Conservation (phyloP, 2,329 filamentous ascomycete genomes). For the Tolypocladium tropicale region DNA sequence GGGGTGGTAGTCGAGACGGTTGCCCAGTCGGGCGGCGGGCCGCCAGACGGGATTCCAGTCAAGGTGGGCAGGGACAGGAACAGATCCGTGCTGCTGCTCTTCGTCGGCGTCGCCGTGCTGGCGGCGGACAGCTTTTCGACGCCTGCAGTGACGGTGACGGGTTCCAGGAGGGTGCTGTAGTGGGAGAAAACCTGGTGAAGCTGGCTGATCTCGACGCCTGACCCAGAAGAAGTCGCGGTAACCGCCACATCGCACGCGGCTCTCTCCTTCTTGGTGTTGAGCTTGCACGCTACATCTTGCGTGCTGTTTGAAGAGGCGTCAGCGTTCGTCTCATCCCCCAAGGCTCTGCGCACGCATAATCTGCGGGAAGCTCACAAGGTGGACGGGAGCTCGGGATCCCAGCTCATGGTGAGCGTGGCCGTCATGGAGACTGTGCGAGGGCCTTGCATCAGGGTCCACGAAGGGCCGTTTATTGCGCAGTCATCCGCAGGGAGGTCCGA, state of each 20-base stretch:
- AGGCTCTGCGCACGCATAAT: not conserved
- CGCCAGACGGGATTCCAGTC: not conserved
- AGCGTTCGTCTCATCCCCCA: not conserved
- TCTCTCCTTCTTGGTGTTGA: not conserved
- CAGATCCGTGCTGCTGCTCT: not conserved
- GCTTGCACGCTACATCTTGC: not conserved
- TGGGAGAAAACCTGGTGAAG: rapidly evolving
- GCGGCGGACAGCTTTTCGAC: not conserved
- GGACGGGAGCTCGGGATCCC: no score
- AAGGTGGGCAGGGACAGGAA: not conserved
- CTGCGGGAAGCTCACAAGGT: not conserved
- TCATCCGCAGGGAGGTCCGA: not conserved
- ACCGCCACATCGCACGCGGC: not conserved
- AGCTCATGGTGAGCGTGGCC: no score
- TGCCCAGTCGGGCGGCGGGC: not conserved
- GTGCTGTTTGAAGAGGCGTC: not conserved
- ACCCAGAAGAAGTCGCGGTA: not conserved
- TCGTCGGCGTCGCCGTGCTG: not conserved
- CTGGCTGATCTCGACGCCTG: not conserved
- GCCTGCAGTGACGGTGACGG: not conserved
- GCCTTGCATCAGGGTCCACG: not conserved
- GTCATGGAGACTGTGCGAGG: not conserved
- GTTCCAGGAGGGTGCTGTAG: not conserved
- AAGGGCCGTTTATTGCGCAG: not conserved
- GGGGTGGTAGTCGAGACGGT: not conserved